Evolutionary conservation across 768 basidiomycete genomes (phyloP), one percentile per base, ranked within the genome.

Genomic region (Chalciporus chontae): DNA sequence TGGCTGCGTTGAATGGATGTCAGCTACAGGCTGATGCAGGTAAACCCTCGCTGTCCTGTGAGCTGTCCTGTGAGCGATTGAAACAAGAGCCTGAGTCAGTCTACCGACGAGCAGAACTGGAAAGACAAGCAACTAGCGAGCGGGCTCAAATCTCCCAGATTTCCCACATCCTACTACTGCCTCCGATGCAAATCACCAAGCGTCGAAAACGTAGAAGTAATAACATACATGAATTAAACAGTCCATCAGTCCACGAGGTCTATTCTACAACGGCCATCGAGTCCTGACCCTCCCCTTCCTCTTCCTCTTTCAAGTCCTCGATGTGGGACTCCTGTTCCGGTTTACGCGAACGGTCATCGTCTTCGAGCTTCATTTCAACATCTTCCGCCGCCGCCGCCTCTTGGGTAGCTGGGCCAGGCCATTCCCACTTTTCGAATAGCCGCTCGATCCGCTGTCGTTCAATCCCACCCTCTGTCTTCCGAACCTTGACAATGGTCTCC

Each of bases 381-480:
- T 69, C 66, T 43, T 24, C 52, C 27, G 42, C 40, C 38, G 40
- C 53, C 39, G 10, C 42, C 52, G 39, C 43, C 10, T 19, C 32
- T 21, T 41, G 48, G 17, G 52, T 36, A 42, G 38, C 40, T 14
- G n/a, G n/a, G 6, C 50, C 51, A 18, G 64, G 48, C 85, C 85
- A 88, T 15, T 61, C 72, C 85, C 86, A 90, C 44, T 76, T 74
- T 68, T 90, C 88, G 38, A 84, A 67, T 21, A 73, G 69, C 51
- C 88, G 78, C 60, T 86, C 83, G 54, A 88, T 78, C 43, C 80
- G 77, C 55, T 90, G 87, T 55, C 87, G 72, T 61, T 90, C 88
- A 37, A 89, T 38, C 18, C 84, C 80, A 24, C 72, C 70, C 37
- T 57, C 68, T 8, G 77, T 80, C 63, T 72, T 76, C 52, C 85